These are phyloP conservation scores for Amauroascus niger DNA, from an alignment of 2,329 filamentous ascomycete genomes.

Conservation along the genomic window DNA sequence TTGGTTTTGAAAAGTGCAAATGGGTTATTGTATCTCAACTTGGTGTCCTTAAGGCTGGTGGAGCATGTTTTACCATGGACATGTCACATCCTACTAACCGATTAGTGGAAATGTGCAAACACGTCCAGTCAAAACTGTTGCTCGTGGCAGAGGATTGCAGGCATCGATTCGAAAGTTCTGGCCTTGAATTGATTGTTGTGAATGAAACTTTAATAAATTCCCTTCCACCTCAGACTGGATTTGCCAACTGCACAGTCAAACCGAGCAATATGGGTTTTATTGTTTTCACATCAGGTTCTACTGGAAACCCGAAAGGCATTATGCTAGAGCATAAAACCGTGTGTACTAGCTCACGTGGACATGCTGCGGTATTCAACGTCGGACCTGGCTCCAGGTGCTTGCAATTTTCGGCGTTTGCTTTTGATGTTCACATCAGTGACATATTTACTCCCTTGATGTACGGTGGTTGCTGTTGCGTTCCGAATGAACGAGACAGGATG, in stretches of 20 bases:
- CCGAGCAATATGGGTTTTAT: constrained; percentile 38
- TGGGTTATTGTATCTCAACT: constrained; percentile 16
- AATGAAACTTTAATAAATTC: constrained; percentile 46
- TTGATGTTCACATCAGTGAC: constrained; percentile 2
- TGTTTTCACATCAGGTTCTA: neutral
- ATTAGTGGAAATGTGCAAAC: constrained; percentile 5
- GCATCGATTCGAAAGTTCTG: constrained; percentile 19
- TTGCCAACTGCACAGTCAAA: neutral
- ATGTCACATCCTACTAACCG: constrained; percentile 14
- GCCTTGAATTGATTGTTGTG: constrained; percentile 39
- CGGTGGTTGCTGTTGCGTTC: constrained; percentile 52
- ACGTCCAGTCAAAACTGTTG: constrained; percentile 6
- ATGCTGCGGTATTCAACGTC: too few species aligned
- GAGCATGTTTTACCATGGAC: constrained; percentile 14
- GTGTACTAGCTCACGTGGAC: too few species aligned
- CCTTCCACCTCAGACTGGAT: constrained; percentile 39
- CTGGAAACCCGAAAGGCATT: constrained; percentile 8
- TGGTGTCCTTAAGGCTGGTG: constrained; percentile 16
- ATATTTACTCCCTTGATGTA: constrained; percentile 37
- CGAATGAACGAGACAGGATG: constrained; percentile 40
- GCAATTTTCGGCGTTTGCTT: constrained; percentile 56
- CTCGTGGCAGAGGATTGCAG: constrained; percentile 7
- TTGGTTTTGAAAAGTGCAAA: constrained; percentile 17
- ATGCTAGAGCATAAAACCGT: neutral
- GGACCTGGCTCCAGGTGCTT: constrained; percentile 9